Evolutionary conservation across 1,284 basidiomycete genomes (phyloP).

Genomic region (Ganoderma multipileum): DNA sequence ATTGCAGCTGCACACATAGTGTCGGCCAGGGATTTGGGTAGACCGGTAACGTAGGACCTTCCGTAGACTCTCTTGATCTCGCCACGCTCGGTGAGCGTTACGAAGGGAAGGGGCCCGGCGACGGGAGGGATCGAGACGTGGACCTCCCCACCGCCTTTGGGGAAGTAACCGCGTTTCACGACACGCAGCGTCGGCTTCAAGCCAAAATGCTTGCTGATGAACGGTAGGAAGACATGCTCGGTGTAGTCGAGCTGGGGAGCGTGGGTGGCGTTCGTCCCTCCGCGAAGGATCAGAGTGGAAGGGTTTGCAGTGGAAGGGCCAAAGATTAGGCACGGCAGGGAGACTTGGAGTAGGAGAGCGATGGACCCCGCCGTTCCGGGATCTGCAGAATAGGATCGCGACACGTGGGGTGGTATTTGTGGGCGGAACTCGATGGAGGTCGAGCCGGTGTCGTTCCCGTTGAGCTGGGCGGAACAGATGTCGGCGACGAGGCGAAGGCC

Average conservation of each 20-base stretch:
- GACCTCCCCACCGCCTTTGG: conserved; percentile 72
- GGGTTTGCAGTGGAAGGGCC: conserved; percentile 35
- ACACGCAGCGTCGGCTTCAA: conserved; percentile 54
- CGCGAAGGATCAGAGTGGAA: conserved; percentile 59
- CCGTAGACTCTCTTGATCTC: conserved; percentile 57
- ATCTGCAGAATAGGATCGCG: conserved; percentile 60
- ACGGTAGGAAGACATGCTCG: conserved; percentile 67
- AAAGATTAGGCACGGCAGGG: conserved; percentile 72
- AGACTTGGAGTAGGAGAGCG: conserved; percentile 72
- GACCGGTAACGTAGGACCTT: conserved; percentile 65
- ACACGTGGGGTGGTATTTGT: conserved; percentile 36
- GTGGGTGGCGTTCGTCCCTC: conserved; percentile 72
- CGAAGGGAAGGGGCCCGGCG: conserved; percentile 49
- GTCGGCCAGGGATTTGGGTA: conserved; percentile 58
- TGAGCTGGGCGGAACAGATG: conserved; percentile 59
- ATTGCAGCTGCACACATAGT: conserved; percentile 61
- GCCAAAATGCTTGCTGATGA: conserved; percentile 62
- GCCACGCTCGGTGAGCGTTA: conserved; percentile 61
- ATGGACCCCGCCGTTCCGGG: conserved; percentile 73
- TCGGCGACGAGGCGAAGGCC: conserved; percentile 68
- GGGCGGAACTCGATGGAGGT: conserved; percentile 59
- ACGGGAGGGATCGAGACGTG: conserved; percentile 50
- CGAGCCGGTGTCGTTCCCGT: conserved; percentile 60
- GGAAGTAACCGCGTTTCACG: conserved; percentile 67
- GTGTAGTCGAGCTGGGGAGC: conserved; percentile 79